Percentiles rank a stretch among this genome's conserved stretches.
phyloP scores from a whole-genome alignment of 2,329 filamentous ascomycete genomes.

The Nemania sp. region DNA sequence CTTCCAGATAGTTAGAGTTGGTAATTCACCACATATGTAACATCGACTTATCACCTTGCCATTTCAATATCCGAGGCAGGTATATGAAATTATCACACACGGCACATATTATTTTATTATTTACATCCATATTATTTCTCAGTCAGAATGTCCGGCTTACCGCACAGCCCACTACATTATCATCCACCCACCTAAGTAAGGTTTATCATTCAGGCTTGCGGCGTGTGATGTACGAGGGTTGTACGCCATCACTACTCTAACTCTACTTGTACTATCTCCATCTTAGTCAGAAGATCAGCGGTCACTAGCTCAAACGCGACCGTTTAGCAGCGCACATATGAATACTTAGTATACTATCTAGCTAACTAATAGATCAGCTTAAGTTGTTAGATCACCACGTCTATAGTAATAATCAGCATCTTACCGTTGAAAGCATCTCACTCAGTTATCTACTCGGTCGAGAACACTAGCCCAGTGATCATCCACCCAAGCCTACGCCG shows the following conservation, averaged over 20 bases:
- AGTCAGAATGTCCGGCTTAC: background rate
- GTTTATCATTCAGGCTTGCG: background rate
- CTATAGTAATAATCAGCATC: background rate
- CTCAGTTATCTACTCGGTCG: background rate
- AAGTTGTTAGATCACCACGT: conserved; percentile 1
- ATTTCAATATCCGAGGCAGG: too few species aligned
- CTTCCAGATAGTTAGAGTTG: too few species aligned
- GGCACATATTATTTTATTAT: too few species aligned
- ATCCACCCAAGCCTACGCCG: background rate
- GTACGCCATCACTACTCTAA: too few species aligned
- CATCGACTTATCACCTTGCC: too few species aligned
- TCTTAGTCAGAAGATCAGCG: background rate
- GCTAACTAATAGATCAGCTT: background rate
- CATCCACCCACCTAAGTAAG: background rate
- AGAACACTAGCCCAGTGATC: conserved; percentile 2
- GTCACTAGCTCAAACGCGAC: background rate
- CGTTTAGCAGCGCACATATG: background rate
- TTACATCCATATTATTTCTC: background rate
- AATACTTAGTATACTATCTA: background rate
- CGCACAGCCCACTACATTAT: too few species aligned
- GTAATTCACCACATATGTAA: too few species aligned
- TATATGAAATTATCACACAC: too few species aligned
- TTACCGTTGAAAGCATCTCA: background rate
- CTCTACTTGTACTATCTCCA: too few species aligned
- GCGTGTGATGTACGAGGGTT: background rate